These are phyloP conservation scores for Lecanoromycetidae sp. DNA, from an alignment of 2,329 filamentous ascomycete genomes.

Conservation along the genomic window DNA sequence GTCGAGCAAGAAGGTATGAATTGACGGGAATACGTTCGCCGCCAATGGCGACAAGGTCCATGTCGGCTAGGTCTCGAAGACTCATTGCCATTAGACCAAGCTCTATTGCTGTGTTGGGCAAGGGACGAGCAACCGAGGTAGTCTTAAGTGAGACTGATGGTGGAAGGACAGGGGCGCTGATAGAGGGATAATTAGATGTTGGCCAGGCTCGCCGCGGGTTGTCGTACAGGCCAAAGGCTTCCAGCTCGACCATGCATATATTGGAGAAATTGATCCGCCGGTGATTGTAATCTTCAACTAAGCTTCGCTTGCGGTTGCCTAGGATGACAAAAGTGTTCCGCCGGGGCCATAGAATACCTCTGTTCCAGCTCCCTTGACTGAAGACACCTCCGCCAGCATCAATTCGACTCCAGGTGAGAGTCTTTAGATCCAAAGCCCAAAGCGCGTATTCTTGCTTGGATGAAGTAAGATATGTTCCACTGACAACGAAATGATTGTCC, in stretches of 20 bases:
- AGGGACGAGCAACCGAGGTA: conserved; percentile 59
- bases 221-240: conserved; percentile 94
- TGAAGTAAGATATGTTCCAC: conserved; percentile 91
- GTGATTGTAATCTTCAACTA: conserved; percentile 97
- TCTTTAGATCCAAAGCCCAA: conserved; percentile 84
- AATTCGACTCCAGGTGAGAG: conserved; percentile 85
- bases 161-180: conserved; percentile 58
- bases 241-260: conserved; percentile 90
- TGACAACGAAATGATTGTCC: conserved; percentile 92
- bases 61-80: conserved; percentile 79
- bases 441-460: conserved; percentile 97
- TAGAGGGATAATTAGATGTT: conserved; percentile 71
- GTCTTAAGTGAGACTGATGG: conserved; percentile 41
- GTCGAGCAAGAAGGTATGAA: conserved; percentile 70
- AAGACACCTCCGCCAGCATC: conserved; percentile 91
- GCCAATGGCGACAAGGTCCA: conserved; percentile 88
- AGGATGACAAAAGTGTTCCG: conserved; percentile 93
- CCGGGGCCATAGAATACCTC: conserved; percentile 83
- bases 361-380: conserved; percentile 94
- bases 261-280: conserved; percentile 95
- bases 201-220: conserved; percentile 72
- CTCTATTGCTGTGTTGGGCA: conserved; percentile 69
- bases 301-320: conserved; percentile 80
- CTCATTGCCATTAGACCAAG: conserved; percentile 69
- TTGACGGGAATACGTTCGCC: conserved; percentile 90